Evolutionary conservation across 306 rosid genomes (phyloP), one percentile per base, ranked within the genome.

Genomic region (Vigna reflexopilosa): DNA sequence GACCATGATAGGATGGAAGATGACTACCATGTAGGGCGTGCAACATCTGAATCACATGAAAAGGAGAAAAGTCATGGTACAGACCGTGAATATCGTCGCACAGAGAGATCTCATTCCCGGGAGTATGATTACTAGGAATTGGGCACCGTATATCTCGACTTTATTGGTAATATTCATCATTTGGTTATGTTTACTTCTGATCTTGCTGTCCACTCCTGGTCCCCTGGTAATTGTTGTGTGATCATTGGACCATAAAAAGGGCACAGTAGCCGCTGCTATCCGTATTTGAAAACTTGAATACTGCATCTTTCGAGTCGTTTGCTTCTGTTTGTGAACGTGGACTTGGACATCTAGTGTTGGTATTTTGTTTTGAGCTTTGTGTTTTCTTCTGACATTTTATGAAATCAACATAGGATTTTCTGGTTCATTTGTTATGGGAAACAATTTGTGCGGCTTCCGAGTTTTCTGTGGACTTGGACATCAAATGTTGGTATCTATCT

Each of bases 91-190:
- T 77, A 89, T 72, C 89, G 76, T 38, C 90, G 84, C 54, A 54
- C 89, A 6, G 91, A 92, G 67, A 90, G 99, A 81, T 93, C 99
- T 19, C 88, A 68, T 64, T 95, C 99, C 19, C 85, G 90, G 71
- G 99, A 96, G 72, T 87, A 87, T 51, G 90, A 86, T 71, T 87
- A 89, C 77, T 86, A 75, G 80, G 77, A 47, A 50, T 64, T 22
- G 61, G 54, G 17, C 71, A 40, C 16, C 72, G 42, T 19, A 36
- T 55, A 40, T 28, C 58, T 73, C 72, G 63, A 67, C 74, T 73
- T 75, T 7, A 32, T 77, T 62, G 91, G 86, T 85, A 82, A 84
- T 74, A 57, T 50, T 47, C 48, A 34, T 74, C 54, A 17, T 74
- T 68, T 44, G 58, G 69, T 68, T 77, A 70, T 57, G 58, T 48